Evolutionary conservation across 179 eudicot species (phyloP).

Genomic region (Corrigiola litoralis): DNA sequence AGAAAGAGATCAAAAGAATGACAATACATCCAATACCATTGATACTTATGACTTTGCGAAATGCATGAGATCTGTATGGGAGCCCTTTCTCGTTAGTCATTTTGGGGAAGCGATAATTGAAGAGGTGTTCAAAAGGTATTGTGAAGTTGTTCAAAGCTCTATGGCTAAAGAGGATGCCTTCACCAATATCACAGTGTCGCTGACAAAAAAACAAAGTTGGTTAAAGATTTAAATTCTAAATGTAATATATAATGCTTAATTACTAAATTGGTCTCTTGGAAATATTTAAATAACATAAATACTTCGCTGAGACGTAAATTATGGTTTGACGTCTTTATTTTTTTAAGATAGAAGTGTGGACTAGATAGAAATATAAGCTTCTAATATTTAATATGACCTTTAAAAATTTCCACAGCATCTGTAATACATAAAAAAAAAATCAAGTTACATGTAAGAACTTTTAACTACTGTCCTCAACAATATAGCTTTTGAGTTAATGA

Average conservation of each 20-base stretch:
- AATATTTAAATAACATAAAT: too few species aligned
- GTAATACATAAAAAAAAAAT: too few species aligned
- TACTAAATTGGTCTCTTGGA: too few species aligned
- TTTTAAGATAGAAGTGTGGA: too few species aligned
- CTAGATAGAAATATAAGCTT: too few species aligned
- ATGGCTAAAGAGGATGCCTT: slow-evolving; percentile 29
- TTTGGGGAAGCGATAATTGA: slow-evolving; percentile 39
- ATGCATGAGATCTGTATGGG: slow-evolving; percentile 45
- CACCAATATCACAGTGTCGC: slow-evolving; percentile 27
- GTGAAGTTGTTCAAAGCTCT: slow-evolving; percentile 12
- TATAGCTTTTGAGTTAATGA: slow-evolving; percentile 5
- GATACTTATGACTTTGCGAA: slow-evolving; percentile 17
- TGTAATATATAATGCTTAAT: too few species aligned
- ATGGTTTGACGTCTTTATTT: too few species aligned
- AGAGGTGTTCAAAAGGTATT: slow-evolving; percentile 28
- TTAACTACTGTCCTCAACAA: slow-evolving; percentile 4
- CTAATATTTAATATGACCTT: too few species aligned
- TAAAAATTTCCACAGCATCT: too few species aligned
- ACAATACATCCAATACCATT: background rate
- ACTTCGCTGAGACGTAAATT: too few species aligned
- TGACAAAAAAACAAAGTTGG: slow-evolving; percentile 23
- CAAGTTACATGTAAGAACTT: slow-evolving; percentile 4
- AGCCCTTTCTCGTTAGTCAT: slow-evolving; percentile 31
- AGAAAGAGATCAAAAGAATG: background rate
- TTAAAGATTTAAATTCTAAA: too few species aligned